Evolutionary conservation across 2,329 filamentous ascomycete species (phyloP).

Genomic region (Daldinia sp.): DNA sequence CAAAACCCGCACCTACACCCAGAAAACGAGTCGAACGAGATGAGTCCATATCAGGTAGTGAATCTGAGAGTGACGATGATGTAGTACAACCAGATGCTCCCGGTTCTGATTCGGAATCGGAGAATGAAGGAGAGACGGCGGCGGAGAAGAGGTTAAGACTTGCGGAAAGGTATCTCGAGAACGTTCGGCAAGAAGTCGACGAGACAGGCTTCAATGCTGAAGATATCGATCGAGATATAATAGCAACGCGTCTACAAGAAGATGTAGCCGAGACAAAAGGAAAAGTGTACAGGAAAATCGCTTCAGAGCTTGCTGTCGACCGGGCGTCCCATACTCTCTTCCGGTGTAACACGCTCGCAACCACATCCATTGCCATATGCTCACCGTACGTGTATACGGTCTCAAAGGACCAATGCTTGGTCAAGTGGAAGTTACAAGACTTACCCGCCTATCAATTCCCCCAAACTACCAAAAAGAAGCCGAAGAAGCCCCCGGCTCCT

Average conservation of each 20-base stretch:
- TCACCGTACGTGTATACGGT: constrained; percentile 88
- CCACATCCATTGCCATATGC: constrained; percentile 84
- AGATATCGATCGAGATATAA: constrained; percentile 91
- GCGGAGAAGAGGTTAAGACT: constrained; percentile 88
- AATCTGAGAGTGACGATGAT: constrained; percentile 74
- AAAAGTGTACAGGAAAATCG: constrained; percentile 85
- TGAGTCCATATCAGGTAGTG: constrained; percentile 89
- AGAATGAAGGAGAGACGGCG: constrained; percentile 87
- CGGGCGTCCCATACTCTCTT: constrained; percentile 78
- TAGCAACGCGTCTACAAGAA: constrained; percentile 89
- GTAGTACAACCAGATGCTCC: constrained; percentile 62
- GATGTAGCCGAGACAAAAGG: constrained; percentile 94
- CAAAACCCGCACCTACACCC: constrained; percentile 56
- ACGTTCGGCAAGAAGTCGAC: constrained; percentile 81
- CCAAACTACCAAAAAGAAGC: constrained; percentile 69
- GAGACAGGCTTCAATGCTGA: constrained; percentile 92
- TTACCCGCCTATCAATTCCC: constrained; percentile 70
- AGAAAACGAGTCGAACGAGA: constrained; percentile 65
- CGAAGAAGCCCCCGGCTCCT: constrained; percentile 68
- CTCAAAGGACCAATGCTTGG: constrained; percentile 84
- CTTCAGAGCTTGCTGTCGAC: constrained; percentile 76
- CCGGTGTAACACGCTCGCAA: constrained; percentile 79
- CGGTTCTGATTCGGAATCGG: constrained; percentile 68
- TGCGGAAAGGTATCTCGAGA: constrained; percentile 92
- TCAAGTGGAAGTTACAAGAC: constrained; percentile 89